Percentiles rank a stretch among this genome's conserved stretches.
These are phyloP conservation scores for Fusarium zealandicum DNA, from an alignment of 2,329 filamentous ascomycete species.

Conservation along the genomic window DNA sequence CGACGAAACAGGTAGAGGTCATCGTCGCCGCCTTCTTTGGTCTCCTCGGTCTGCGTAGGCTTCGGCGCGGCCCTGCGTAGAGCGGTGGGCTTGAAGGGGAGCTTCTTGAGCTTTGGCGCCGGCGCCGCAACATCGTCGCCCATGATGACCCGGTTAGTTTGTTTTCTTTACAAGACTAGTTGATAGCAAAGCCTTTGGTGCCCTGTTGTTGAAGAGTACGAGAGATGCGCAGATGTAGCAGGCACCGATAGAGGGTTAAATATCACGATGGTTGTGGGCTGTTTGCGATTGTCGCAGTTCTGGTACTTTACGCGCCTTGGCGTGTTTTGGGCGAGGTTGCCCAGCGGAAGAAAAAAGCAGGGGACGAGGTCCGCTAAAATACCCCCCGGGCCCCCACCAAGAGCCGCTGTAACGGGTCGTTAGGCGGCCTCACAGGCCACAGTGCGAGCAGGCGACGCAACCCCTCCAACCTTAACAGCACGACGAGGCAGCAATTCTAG, in stretches of 20 bases:
- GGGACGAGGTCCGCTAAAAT: constrained; percentile 27
- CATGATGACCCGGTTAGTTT: constrained; percentile 41
- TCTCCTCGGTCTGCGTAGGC: constrained; percentile 23
- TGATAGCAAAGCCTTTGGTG: constrained; percentile 13
- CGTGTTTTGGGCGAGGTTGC: constrained; percentile 19
- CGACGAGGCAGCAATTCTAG: constrained; percentile 23
- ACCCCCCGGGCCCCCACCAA: constrained; percentile 9
- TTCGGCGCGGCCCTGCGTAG: constrained; percentile 46
- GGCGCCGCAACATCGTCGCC: constrained; percentile 40
- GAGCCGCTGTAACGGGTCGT: constrained; percentile 30
- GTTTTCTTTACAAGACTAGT: neutral
- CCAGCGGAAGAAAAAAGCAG: constrained; percentile 3
- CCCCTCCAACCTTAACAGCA: constrained; percentile 32
- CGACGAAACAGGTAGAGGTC: constrained; percentile 59
- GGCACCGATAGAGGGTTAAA: neutral
- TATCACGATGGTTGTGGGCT: neutral
- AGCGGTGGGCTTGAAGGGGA: constrained; percentile 60
- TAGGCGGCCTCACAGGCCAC: constrained; percentile 32
- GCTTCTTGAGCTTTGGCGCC: constrained; percentile 48
- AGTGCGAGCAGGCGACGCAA: constrained; percentile 33
- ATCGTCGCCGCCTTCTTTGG: constrained; percentile 42
- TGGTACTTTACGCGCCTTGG: constrained; percentile 33
- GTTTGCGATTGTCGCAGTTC: constrained; percentile 1
- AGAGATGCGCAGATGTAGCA: no score
- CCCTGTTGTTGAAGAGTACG: constrained; percentile 6